These are phyloP conservation scores for Sechiopsis laciniata DNA, from an alignment of 306 rosid species.

Conservation along the genomic window DNA sequence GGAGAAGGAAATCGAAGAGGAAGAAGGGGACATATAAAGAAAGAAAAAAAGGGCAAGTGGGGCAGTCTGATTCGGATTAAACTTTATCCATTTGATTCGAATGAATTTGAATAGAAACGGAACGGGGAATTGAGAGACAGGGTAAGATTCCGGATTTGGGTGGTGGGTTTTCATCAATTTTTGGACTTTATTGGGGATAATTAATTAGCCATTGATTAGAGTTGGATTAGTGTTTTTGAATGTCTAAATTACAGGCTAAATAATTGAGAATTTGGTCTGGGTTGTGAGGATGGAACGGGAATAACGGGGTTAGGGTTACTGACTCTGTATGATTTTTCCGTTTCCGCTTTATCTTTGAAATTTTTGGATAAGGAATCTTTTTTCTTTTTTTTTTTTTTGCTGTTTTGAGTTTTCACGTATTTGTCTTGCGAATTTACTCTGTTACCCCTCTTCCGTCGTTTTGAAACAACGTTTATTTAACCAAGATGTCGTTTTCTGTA, in stretches of 20 bases:
- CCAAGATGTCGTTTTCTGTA: not conserved
- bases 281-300: not conserved
- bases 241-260: not conserved
- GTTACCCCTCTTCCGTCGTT: not conserved
- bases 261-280: not conserved
- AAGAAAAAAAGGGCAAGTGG: not conserved
- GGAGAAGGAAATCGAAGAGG: not conserved
- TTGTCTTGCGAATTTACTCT: not conserved
- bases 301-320: not conserved
- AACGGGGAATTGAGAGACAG: not conserved
- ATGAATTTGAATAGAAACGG: too few species aligned
- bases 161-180: not conserved
- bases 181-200: not conserved
- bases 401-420: conserved; percentile 20
- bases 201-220: not conserved
- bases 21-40: not conserved
- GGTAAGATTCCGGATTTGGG: not conserved
- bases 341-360: not conserved
- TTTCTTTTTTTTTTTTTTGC: not conserved
- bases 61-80: conserved; percentile 11
- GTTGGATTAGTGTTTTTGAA: conserved; percentile 13
- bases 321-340: not conserved
- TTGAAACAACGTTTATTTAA: not conserved
- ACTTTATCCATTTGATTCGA: conserved; percentile 16
- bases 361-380: conserved; percentile 7